Evolutionary conservation across 228 moss, liverwort and hornwort genomes (phyloP).

Genomic region (Sphagnum magellanicum): DNA sequence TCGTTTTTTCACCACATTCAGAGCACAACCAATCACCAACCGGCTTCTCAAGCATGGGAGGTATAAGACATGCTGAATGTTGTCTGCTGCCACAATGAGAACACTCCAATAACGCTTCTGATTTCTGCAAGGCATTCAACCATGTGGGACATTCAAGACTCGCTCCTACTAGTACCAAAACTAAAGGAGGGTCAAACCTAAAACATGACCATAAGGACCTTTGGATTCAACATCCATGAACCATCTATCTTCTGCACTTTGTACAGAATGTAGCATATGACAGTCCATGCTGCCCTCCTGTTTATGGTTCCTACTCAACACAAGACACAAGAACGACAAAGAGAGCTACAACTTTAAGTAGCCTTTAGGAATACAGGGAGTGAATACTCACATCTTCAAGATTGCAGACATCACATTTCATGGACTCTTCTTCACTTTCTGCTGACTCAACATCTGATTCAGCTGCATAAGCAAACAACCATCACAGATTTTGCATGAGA

Average conservation of each 20-base stretch:
- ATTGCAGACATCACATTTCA: constrained; percentile 47
- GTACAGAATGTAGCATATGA: too few species aligned
- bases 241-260: too few species aligned
- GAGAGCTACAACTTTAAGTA: too few species aligned
- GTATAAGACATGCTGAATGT: constrained; percentile 66
- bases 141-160: background rate
- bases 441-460: constrained; percentile 78
- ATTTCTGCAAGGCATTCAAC: constrained; percentile 28
- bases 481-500: background rate
- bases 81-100: constrained; percentile 35
- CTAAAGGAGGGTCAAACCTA: too few species aligned
- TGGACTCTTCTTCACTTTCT: constrained; percentile 59
- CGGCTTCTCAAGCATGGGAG: constrained; percentile 39
- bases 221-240: too few species aligned
- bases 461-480: constrained; percentile 22
- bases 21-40: constrained; percentile 67
- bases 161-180: background rate
- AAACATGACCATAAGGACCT: too few species aligned
- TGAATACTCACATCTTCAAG: constrained; percentile 48
- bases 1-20: constrained; percentile 51
- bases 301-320: too few species aligned
- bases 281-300: too few species aligned
- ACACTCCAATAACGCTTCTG: constrained; percentile 51
- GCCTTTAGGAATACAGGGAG: too few species aligned
- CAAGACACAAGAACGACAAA: too few species aligned